Evolutionary conservation across 2,329 filamentous ascomycete genomes (phyloP).

Genomic region (Calonectria honghensis): DNA sequence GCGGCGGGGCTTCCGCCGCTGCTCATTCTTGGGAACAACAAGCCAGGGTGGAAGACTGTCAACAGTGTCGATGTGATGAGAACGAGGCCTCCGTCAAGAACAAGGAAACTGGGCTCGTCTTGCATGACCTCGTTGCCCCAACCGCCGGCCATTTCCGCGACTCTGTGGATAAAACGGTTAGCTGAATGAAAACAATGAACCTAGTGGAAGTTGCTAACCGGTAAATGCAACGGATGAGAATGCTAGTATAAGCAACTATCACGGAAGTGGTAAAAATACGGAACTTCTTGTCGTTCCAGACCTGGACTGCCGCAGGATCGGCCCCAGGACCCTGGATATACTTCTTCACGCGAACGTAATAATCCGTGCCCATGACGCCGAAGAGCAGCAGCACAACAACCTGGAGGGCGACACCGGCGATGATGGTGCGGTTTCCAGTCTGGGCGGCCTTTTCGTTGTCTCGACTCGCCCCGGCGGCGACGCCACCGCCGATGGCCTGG

Average conservation of each 20-base stretch:
- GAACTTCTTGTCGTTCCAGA: slow-evolving; percentile 67
- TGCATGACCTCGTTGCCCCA: slow-evolving; percentile 80
- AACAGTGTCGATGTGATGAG: slow-evolving; percentile 70
- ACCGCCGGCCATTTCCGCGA: slow-evolving; percentile 78
- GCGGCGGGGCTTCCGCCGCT: slow-evolving; percentile 52
- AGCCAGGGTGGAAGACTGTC: slow-evolving; percentile 72
- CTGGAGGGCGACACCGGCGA: slow-evolving; percentile 73
- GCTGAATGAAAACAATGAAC: slow-evolving; percentile 13
- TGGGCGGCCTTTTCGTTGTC: slow-evolving; percentile 63
- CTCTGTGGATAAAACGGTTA: slow-evolving; percentile 63
- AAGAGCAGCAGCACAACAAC: slow-evolving; percentile 70
- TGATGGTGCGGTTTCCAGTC: slow-evolving; percentile 70
- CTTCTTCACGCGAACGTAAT: slow-evolving; percentile 64
- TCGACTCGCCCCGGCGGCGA: slow-evolving; percentile 70
- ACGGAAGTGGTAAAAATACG: slow-evolving; percentile 67
- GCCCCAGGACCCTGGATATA: slow-evolving; percentile 61
- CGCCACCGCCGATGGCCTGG: slow-evolving; percentile 74
- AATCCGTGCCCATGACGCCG: slow-evolving; percentile 66
- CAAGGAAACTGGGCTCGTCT: slow-evolving; percentile 75
- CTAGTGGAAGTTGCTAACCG: slow-evolving; percentile 61
- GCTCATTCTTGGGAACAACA: slow-evolving; percentile 74
- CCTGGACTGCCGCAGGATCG: slow-evolving; percentile 55
- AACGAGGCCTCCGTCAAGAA: slow-evolving; percentile 73
- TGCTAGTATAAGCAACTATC: slow-evolving; percentile 64
- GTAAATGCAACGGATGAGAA: slow-evolving; percentile 73